phyloP scores from a whole-genome alignment of 768 basidiomycete genomes.

The Russula sp. region DNA sequence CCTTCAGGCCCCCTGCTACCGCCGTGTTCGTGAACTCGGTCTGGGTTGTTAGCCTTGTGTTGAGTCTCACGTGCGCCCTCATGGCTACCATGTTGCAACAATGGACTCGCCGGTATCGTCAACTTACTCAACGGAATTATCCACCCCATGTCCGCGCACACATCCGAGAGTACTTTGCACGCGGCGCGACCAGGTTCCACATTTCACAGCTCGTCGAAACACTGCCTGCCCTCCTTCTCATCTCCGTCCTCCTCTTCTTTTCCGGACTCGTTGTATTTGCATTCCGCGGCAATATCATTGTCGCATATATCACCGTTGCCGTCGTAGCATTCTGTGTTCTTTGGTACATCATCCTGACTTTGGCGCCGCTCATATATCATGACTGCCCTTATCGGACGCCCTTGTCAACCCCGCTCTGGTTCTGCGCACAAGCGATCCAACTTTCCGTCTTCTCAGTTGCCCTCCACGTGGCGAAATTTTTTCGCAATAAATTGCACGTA shows the following conservation, averaged over 20 bases:
- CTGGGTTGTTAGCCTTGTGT: background rate
- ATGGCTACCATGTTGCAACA: background rate
- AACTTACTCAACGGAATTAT: background rate
- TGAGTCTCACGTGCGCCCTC: background rate
- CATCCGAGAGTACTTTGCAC: slow-evolving; percentile 5
- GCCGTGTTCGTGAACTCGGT: background rate
- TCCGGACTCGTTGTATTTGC: background rate
- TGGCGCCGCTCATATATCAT: background rate
- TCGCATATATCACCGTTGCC: background rate
- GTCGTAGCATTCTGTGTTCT: background rate
- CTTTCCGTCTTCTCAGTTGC: background rate
- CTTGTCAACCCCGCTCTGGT: slow-evolving; percentile 7
- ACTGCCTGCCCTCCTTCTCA: slow-evolving; percentile 1
- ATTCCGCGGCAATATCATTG: background rate
- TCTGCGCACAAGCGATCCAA: background rate
- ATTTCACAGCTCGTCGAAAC: slow-evolving; percentile 1
- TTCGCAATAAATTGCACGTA: background rate
- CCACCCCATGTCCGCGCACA: background rate
- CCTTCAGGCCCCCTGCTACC: background rate
- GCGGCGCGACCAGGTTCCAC: background rate
- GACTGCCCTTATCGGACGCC: slow-evolving; percentile 14
- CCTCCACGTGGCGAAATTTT: background rate
- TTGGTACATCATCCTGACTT: background rate
- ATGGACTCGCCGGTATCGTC: background rate
- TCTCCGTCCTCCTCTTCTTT: background rate